phyloP scores from a whole-genome alignment of 495 filamentous ascomycete genomes.

The Trichoderma erinaceum region DNA sequence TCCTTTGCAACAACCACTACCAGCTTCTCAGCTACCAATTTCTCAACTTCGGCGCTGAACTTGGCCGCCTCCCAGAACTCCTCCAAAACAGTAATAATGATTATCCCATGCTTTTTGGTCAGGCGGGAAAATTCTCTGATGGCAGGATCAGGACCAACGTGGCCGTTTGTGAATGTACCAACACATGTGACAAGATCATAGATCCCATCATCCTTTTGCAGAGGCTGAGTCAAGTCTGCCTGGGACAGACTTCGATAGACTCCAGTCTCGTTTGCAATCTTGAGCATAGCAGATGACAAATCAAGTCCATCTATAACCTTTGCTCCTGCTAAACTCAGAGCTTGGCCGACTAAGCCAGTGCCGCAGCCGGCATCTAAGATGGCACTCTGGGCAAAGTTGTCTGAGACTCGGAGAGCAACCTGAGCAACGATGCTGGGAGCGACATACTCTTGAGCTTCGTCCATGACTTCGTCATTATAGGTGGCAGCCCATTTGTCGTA shows the following conservation, averaged over 20 bases:
- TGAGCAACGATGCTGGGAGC: constrained; percentile 35
- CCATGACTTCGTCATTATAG: constrained; percentile 38
- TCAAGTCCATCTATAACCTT: constrained; percentile 40
- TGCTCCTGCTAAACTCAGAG: constrained; percentile 28
- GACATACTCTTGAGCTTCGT: constrained; percentile 36
- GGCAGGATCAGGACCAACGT: constrained; percentile 38
- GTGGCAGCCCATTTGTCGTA: constrained; percentile 44
- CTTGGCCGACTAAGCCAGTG: constrained; percentile 39
- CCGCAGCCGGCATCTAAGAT: constrained; percentile 47
- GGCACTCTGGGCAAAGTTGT: constrained; percentile 21
- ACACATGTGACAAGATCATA: constrained; percentile 43
- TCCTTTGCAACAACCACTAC: not conserved
- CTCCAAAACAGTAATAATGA: constrained; percentile 41
- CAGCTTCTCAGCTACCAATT: constrained; percentile 18
- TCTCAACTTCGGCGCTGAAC: constrained; percentile 36
- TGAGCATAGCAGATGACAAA: constrained; percentile 39
- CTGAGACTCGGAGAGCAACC: constrained; percentile 18
- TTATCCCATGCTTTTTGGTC: constrained; percentile 30
- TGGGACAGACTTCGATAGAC: constrained; percentile 34
- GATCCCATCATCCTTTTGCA: constrained; percentile 26
- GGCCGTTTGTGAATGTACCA: constrained; percentile 43
- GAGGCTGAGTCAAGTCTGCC: constrained; percentile 34
- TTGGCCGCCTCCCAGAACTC: constrained; percentile 36
- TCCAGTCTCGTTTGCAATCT: constrained; percentile 34
- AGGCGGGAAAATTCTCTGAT: constrained; percentile 39